phyloP scores from a whole-genome alignment of 768 basidiomycete genomes.

The Crassisporium funariophilum region DNA sequence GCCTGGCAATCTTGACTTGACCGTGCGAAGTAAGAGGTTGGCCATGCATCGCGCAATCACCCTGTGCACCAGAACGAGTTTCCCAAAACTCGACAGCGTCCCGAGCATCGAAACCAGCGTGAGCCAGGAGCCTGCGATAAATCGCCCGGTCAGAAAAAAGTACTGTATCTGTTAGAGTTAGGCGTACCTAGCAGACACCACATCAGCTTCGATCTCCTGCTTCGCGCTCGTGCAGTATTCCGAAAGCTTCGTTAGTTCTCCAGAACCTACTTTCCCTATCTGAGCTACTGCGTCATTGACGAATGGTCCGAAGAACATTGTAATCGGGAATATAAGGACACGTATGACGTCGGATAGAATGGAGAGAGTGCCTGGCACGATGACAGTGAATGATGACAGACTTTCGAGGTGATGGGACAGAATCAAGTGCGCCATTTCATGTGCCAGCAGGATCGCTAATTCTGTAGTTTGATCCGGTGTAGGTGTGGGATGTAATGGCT shows the following conservation, averaged over 20 bases:
- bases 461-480: conserved; percentile 84
- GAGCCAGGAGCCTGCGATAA: conserved; percentile 83
- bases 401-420: conserved; percentile 92
- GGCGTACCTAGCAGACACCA: conserved; percentile 78
- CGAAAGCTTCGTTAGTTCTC: conserved; percentile 70
- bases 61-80: conserved; percentile 42
- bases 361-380: conserved; percentile 79
- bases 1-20: conserved; percentile 33
- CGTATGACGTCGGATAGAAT: conserved; percentile 77
- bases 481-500: conserved; percentile 51
- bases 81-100: conserved; percentile 86
- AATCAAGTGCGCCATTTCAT: conserved; percentile 91
- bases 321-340: conserved; percentile 83
- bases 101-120: conserved; percentile 89
- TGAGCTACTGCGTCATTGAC: conserved; percentile 92
- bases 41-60: conserved; percentile 41
- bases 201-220: conserved; percentile 92
- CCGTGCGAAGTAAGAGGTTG: conserved; percentile 12
- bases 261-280: conserved; percentile 74
- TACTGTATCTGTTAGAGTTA: neutral
- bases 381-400: conserved; percentile 80
- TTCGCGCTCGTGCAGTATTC: conserved; percentile 77
- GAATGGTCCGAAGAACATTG: conserved; percentile 92
- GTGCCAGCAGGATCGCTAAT: conserved; percentile 88
- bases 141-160: conserved; percentile 6